A percentile compares a stretch with the other conserved stretches of the same genome.
phyloP scores from a whole-genome alignment of 257 asterid genomes.

The Ilex aquifolium region DNA sequence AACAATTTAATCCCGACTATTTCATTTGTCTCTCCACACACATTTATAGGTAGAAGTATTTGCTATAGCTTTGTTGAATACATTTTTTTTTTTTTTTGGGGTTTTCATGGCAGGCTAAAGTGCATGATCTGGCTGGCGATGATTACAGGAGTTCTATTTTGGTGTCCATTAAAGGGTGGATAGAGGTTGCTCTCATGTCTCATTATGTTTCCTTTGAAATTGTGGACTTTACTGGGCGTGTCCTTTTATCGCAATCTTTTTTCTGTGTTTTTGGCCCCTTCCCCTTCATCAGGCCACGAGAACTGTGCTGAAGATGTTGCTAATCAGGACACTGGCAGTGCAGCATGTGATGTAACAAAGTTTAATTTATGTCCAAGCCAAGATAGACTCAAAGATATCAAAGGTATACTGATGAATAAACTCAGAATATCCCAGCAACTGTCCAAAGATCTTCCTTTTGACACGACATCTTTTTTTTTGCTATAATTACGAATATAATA shows the following conservation, averaged over 20 bases:
- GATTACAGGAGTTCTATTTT: slow-evolving; percentile 75
- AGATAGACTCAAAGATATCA: not conserved
- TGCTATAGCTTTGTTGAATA: no score
- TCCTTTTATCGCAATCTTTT: not conserved
- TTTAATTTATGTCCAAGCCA: not conserved
- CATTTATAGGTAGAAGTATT: no score
- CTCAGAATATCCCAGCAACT: not conserved
- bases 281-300: not conserved
- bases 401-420: not conserved
- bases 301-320: not conserved
- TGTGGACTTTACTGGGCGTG: no score
- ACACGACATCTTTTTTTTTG: not conserved
- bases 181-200: slow-evolving; percentile 56
- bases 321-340: not conserved
- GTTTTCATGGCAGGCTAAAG: slow-evolving; percentile 67
- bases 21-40: no score
- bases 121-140: slow-evolving; percentile 91
- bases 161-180: slow-evolving; percentile 83
- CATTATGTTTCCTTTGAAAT: slow-evolving; percentile 11
- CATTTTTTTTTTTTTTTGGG: slow-evolving; percentile 10
- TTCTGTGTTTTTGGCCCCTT: not conserved
- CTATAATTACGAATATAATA: not conserved
- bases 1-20: not conserved
- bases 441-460: slow-evolving; percentile 7
- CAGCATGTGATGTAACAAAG: not conserved